Evolutionary conservation across 495 filamentous ascomycete genomes (phyloP).

Genomic region (Stereocaulon alpinum): DNA sequence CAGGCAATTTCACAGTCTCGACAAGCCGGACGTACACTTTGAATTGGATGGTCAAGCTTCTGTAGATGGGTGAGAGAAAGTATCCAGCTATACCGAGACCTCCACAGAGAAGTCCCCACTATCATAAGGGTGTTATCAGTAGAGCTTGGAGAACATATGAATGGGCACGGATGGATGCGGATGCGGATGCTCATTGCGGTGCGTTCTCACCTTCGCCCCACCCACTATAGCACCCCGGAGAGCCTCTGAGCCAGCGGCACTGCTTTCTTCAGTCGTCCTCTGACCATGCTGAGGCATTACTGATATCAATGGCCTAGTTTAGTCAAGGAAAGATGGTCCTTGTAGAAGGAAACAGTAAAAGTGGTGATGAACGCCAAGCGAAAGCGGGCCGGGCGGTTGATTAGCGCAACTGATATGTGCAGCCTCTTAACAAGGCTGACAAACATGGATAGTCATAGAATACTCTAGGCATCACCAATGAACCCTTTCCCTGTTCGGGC

Average conservation of each 20-base stretch:
- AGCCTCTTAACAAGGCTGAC: constrained; percentile 3
- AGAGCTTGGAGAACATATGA: not conserved
- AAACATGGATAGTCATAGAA: not conserved
- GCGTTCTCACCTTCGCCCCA: constrained; percentile 42
- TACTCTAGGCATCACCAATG: not conserved
- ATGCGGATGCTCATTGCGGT: not conserved
- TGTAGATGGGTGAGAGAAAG: constrained; percentile 60
- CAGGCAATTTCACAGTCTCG: not conserved
- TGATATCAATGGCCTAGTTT: not conserved
- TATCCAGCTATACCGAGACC: constrained; percentile 47
- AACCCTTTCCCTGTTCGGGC: not conserved
- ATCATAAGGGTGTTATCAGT: constrained; percentile 12
- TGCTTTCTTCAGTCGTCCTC: constrained; percentile 34
- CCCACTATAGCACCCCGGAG: constrained; percentile 48
- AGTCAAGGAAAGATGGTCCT: not conserved
- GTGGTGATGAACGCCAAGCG: not conserved
- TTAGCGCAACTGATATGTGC: constrained; percentile 2
- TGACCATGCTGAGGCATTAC: constrained; percentile 14
- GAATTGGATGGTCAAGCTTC: constrained; percentile 77
- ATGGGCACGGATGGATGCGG: not conserved
- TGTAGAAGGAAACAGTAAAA: not conserved
- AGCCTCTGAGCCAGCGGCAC: constrained; percentile 52
- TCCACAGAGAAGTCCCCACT: constrained; percentile 54
- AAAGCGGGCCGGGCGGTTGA: not conserved
- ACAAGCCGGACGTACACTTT: constrained; percentile 50